Evolutionary conservation across 129 eudicot genomes (phyloP).

Genomic region (Tagetes patula): DNA sequence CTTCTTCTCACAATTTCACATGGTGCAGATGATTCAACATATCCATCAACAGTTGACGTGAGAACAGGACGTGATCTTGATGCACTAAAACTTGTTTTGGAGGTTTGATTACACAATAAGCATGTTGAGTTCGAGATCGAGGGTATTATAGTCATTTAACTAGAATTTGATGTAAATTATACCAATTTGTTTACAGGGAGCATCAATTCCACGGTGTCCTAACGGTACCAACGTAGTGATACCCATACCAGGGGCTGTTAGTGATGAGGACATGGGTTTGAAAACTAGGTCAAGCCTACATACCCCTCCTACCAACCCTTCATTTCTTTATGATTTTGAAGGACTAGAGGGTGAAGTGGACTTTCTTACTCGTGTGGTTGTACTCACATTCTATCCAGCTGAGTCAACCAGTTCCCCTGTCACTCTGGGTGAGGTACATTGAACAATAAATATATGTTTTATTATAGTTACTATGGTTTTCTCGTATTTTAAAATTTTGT

Average conservation of each 20-base stretch:
- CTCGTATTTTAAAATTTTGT: neutral
- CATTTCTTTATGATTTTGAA: constrained; percentile 74
- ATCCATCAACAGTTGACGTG: constrained; percentile 89
- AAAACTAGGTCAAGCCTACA: constrained; percentile 61
- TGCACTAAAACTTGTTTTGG: constrained; percentile 80
- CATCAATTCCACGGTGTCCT: constrained; percentile 78
- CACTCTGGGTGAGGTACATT: constrained; percentile 89
- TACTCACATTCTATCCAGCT: constrained; percentile 82
- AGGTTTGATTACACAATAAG: constrained; percentile 57
- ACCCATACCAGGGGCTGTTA: constrained; percentile 65
- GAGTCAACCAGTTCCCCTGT: constrained; percentile 66
- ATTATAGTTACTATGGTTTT: constrained; percentile 15
- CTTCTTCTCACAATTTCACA: constrained; percentile 91
- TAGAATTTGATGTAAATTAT: neutral
- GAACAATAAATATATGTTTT: constrained; percentile 12
- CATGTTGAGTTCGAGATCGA: constrained; percentile 22
- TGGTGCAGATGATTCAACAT: constrained; percentile 91
- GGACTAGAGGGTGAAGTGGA: constrained; percentile 83
- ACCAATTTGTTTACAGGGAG: constrained; percentile 61
- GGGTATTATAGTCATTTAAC: constrained; percentile 17
- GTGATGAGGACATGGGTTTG: constrained; percentile 71
- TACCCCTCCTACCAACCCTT: constrained; percentile 40
- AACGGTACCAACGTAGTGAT: constrained; percentile 78
- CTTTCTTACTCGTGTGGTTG: constrained; percentile 92
- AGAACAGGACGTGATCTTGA: constrained; percentile 82